Percentiles rank a stretch among this genome's conserved stretches.
These are phyloP conservation scores for Clonostachys byssicola DNA, from an alignment of 2,329 filamentous ascomycete species.

Conservation along the genomic window DNA sequence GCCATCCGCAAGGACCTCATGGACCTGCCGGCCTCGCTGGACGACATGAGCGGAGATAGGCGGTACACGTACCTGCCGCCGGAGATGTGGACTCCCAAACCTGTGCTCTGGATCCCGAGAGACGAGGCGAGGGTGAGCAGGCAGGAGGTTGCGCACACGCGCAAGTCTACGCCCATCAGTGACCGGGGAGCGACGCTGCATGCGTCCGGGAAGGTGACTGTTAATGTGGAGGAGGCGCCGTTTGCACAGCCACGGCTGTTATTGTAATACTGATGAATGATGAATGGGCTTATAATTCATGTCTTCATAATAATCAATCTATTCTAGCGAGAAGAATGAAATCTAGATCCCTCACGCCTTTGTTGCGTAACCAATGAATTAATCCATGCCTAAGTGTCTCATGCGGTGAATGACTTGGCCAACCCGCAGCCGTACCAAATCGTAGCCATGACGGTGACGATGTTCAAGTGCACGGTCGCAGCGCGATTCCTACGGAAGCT, in stretches of 20 bases:
- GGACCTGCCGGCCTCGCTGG: conserved; percentile 51
- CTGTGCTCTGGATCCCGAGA: conserved; percentile 80
- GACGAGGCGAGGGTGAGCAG: conserved; percentile 70
- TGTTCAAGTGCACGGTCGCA: not conserved
- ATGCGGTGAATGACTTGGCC: no score
- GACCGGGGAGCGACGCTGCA: conserved; percentile 42
- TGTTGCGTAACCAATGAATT: no score
- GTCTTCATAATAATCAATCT: no score
- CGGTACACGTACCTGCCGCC: conserved; percentile 64
- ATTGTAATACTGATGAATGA: conserved; percentile 32
- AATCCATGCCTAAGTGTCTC: no score
- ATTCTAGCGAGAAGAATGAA: no score
- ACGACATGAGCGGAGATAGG: conserved; percentile 55
- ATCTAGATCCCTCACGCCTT: no score
- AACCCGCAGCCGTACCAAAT: not conserved
- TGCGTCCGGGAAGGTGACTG: conserved; percentile 23
- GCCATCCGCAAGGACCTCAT: conserved; percentile 60
- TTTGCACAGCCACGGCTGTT: conserved; percentile 24
- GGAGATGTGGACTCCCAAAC: conserved; percentile 50
- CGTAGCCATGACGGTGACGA: not conserved
- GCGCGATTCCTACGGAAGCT: conserved; percentile 1
- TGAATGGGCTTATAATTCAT: no score
- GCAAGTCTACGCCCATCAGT: conserved; percentile 70
- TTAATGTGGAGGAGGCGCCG: conserved; percentile 31
- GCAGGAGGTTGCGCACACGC: conserved; percentile 73